Base-by-base conservation (phyloP, 805 yeast genomes). In the Yamadazyma olivae region DNA sequence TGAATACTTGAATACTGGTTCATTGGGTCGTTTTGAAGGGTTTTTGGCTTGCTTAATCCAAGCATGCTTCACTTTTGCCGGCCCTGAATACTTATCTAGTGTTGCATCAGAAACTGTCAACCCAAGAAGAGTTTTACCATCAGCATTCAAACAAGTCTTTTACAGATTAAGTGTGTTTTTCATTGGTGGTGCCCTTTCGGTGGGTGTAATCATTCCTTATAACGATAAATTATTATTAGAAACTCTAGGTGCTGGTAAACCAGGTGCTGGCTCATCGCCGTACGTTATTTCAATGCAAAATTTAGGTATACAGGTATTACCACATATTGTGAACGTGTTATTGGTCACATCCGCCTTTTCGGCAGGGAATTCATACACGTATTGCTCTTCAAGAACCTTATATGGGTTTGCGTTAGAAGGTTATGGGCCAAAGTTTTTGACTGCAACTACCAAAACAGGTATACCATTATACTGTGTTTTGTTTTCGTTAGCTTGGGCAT, bases 41-140 rank as follows among this genome's bases (percentile, higher is more conserved):
- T 84, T 83, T 49, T 57, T 83, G 48, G 72, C 80, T 0, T 82
- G 90, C 42, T 57, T 85, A 30, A 70, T 76, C 35, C 78, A 77
- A 41, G 95, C 95, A 6, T 67, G 83, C 19, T 87, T 82, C 55
- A 83, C 93, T 13, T 79, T 84, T 45, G 86, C 86, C 3, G 96
- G 95, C 0, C 95, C 95, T 2, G 96, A 88, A 57, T 83, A 84
- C 49, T 75, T 88, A 23, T 74, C 91, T 1, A 81, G 84, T 84
- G 78, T 86, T 22, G 95, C 95, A 3, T 88, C 95, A 31, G 95
- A 88, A 55, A 78, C 86, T 2, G 64, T 72, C 22, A 68, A 79
- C 46, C 95, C 95, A 7, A 71, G 91, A 35, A 74, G 74, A 36
- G 78, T 78, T 5, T 63, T 88, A 53, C 89, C 93, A n/a, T 71